Percentiles rank a stretch among this genome's conserved stretches.
phyloP scores from a whole-genome alignment of 2,329 filamentous ascomycete species.

The Didymella arachidicola region DNA sequence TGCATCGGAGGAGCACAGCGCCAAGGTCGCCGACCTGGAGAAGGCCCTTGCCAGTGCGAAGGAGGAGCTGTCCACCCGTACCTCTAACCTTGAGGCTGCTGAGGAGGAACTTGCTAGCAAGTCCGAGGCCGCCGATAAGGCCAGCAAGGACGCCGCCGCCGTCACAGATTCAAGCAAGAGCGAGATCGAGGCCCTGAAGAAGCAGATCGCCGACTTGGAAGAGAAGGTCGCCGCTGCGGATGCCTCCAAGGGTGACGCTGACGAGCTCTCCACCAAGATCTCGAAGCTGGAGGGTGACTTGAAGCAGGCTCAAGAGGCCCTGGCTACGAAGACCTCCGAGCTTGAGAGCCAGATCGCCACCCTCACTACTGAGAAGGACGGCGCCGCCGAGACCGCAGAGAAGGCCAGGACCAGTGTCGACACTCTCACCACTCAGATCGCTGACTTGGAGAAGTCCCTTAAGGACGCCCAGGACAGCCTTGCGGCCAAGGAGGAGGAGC shows the following conservation, averaged over 20 bases:
- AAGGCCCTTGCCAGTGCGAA: slow-evolving; percentile 23
- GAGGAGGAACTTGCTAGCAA: slow-evolving; percentile 23
- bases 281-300: slow-evolving; percentile 38
- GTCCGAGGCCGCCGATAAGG: slow-evolving; percentile 24
- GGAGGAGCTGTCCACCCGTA: slow-evolving; percentile 35
- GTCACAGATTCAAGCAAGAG: slow-evolving; percentile 32
- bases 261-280: slow-evolving; percentile 38
- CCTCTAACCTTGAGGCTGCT: slow-evolving; percentile 39
- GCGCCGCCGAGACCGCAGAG: slow-evolving; percentile 35
- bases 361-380: slow-evolving; percentile 32
- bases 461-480: slow-evolving; percentile 25
- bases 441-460: slow-evolving; percentile 25
- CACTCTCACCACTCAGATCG: slow-evolving; percentile 33
- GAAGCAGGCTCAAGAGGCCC: slow-evolving; percentile 36
- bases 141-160: slow-evolving; percentile 31
- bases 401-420: slow-evolving; percentile 36
- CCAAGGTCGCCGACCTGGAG: slow-evolving; percentile 31
- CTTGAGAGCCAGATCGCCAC: slow-evolving; percentile 31
- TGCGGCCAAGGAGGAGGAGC: slow-evolving; percentile 24
- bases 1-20: slow-evolving; percentile 29
- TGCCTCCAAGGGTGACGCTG: slow-evolving; percentile 36
- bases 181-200: slow-evolving; percentile 35
- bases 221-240: slow-evolving; percentile 37
- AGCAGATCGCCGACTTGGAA: slow-evolving; percentile 35
- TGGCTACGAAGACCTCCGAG: slow-evolving; percentile 36